A percentile compares a stretch with the other conserved stretches of the same genome.
phyloP scores from a whole-genome alignment of 257 asterid species.

The Penstemon newberryi region DNA sequence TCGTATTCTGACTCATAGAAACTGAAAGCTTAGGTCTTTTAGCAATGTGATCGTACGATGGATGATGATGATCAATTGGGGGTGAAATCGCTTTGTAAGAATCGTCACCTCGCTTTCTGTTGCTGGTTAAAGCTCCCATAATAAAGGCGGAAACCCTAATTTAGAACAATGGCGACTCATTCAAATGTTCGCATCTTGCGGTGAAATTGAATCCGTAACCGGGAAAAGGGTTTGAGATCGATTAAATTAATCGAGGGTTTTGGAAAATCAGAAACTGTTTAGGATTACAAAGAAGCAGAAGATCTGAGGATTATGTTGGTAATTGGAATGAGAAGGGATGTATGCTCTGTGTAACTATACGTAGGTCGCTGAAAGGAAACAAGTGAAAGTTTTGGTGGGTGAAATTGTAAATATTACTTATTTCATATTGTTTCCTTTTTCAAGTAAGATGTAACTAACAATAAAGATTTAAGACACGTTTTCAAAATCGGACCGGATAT shows the following conservation, averaged over 20 bases:
- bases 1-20: slow-evolving; percentile 24
- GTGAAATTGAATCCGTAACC: not conserved
- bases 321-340: too few species aligned
- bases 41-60: slow-evolving; percentile 36
- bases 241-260: slow-evolving; percentile 11
- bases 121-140: slow-evolving; percentile 65
- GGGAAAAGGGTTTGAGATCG: not conserved
- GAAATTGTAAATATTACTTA: not conserved
- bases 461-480: too few species aligned
- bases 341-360: not conserved
- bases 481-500: too few species aligned
- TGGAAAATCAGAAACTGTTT: not conserved
- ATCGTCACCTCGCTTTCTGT: slow-evolving; percentile 58
- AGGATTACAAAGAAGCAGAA: too few species aligned
- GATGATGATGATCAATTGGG: slow-evolving; percentile 14
- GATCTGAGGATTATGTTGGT: too few species aligned
- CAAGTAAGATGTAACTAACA: too few species aligned
- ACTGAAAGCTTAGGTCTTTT: slow-evolving; percentile 44
- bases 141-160: slow-evolving; percentile 23
- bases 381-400: not conserved
- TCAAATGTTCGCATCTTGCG: slow-evolving; percentile 10
- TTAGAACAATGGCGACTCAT: slow-evolving; percentile 23
- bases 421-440: not conserved
- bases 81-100: slow-evolving; percentile 31
- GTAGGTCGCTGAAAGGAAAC: not conserved